Base-by-base conservation (phyloP, 768 basidiomycete species). In the Dioszegia hungarica region DNA sequence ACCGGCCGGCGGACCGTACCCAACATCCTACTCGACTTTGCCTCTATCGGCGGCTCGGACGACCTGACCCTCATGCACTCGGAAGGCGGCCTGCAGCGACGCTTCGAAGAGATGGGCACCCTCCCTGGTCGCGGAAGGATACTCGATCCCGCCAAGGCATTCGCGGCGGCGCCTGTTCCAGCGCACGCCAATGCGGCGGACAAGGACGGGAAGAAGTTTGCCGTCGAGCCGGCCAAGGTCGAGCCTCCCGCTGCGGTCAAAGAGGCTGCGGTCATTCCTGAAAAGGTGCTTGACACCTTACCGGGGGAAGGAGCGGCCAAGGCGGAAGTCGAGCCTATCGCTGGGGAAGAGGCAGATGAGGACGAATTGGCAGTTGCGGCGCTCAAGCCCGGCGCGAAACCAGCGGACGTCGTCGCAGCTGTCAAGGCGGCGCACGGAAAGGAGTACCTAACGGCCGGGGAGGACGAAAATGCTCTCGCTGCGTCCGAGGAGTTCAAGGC, bases 1-100 rank as follows among this genome's bases (percentile, higher is more conserved):
- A 77, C 76, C 15, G 64, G 64, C 27, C 63, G 76, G n/a, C 50
- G 67, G 5, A 76, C 76, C 2, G 74, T 77, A 39, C 76, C 76
- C 29, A 77, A 76, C 64, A 54, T 77, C 47, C 38, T 77, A 2
- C 59, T 77, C 56, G 72, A 70, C 46, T 75, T 72, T 56, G 44
- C 49, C 10, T 68, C 75, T 11, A 46, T 76, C 29, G 76, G 76
- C 4, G 76, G 76, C 11, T 66, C 73, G 1, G 76, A 77, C 57
- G 76, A 77, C n/a, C 33, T 77, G 27, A 67, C 67, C 37, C 57
- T 77, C 24, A 48, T 73, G 11, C 67, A 72, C 28, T 57, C 74
- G 12, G 76, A 77, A 65, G 76, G 76, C 12, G 68, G 69, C 15
- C 61, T 77, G 5, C 58, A 62, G 47, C 46, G 62, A 5, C 36